Evolutionary conservation across 208 protist species (phyloP), one percentile per base, ranked within the genome.

Genomic region (Leishmania aethiopica): DNA sequence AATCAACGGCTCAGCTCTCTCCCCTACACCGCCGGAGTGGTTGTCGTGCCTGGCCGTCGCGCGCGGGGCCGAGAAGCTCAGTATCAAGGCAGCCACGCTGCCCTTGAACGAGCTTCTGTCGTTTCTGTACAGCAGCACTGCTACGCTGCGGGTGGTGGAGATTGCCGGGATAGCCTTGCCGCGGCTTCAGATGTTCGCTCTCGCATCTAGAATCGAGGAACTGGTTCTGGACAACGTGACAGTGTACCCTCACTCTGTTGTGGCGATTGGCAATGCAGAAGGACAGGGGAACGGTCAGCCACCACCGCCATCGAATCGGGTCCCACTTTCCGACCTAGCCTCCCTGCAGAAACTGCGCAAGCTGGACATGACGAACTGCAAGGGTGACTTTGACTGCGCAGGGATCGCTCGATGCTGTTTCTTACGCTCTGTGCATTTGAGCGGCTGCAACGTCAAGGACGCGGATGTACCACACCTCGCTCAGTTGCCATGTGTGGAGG

Each of bases 21-120:
- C 37, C 13, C 69, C 71, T 10, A 87, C 83, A 15, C 53, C 73
- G 17, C 37, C 11, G 42, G 78, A 82, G 55, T 73, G 59, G 22
- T 47, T 76, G 59, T 76, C 86, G 19, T 84, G 75, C 40, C 32
- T 89, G n/a, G 73, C 53, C 25, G 25, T 74, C 17, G 51, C 78
- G 6, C 69, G 57, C 2, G 79, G 69, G 4, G 40, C 87, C 19
- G 57, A 82, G 62, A 75, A 75, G 59, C 69, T 87, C 22, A 77
- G 83, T 11, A 62, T 84, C 55, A 83, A 86, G 49, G 77, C 77
- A 25, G 45, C 70, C 1, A 47, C 59, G 7, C 72, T 85, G 64
- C 77, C 75, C 0, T 35, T 86, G 64, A 84, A 75, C 72, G 86
- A 87, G 59, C 75, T 87, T 37, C 64, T 89, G 25, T 83, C 83